Conservation (phyloP, 2,329 filamentous ascomycete genomes). For the Aspergillus transmontanensis region DNA sequence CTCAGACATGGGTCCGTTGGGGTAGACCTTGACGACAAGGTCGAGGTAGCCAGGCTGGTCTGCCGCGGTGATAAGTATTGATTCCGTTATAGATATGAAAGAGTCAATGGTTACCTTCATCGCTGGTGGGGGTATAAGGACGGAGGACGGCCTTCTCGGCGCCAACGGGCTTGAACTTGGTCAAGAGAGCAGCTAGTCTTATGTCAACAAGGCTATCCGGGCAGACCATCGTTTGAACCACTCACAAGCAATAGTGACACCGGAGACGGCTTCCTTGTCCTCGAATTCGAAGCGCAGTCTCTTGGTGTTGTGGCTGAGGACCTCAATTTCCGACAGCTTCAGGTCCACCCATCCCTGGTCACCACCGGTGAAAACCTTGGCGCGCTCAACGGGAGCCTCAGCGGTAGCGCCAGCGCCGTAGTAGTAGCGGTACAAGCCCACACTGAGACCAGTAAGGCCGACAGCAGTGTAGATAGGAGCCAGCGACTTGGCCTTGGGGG, state of each 20-base stretch:
- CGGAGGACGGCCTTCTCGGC: constrained; percentile 84
- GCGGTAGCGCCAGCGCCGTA: constrained; percentile 33
- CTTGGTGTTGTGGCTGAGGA: constrained; percentile 94
- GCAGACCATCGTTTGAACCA: constrained; percentile 10
- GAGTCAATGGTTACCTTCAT: constrained; percentile 63
- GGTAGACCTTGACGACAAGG: constrained; percentile 89
- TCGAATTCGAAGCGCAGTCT: constrained; percentile 84
- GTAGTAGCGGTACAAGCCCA: constrained; percentile 59
- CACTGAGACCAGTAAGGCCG: constrained; percentile 48
- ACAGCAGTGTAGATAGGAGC: constrained; percentile 57
- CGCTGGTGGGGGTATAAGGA: constrained; percentile 89
- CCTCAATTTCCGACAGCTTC: constrained; percentile 75
- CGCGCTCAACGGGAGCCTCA: constrained; percentile 38
- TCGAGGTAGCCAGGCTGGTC: constrained; percentile 79
- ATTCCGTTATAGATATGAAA: background rate
- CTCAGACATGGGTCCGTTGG: constrained; percentile 85
- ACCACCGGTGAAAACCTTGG: constrained; percentile 72
- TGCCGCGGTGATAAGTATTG: constrained; percentile 35
- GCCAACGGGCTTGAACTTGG: constrained; percentile 84
- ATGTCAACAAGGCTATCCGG: constrained; percentile 6
- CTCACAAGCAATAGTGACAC: constrained; percentile 74
- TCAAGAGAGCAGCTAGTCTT: constrained; percentile 70
- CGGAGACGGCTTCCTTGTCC: constrained; percentile 80
- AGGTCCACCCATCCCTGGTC: constrained; percentile 88
- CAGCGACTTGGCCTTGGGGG: constrained; percentile 57